Percentiles rank a stretch among this genome's conserved stretches.
phyloP scores from a whole-genome alignment of 306 rosid genomes.

The Biancaea sappan region DNA sequence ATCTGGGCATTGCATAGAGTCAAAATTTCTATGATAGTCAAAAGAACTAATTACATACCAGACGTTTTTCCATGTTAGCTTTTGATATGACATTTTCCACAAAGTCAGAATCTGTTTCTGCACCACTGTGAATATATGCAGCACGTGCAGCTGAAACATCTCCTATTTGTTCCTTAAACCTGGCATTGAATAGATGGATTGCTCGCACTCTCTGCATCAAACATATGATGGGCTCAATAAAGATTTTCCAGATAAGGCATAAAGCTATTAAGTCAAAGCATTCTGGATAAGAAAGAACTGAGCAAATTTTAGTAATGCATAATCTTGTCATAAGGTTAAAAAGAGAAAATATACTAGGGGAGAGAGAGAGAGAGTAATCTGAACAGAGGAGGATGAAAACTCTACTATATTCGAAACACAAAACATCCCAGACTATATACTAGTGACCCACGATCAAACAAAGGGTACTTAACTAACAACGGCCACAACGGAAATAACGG shows the following conservation, averaged over 20 bases:
- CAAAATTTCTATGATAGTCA: conserved; percentile 25
- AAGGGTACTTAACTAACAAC: too few relatives aligned
- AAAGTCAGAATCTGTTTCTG: conserved; percentile 61
- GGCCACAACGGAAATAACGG: too few relatives aligned
- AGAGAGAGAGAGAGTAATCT: too few relatives aligned
- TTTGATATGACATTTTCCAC: conserved; percentile 63
- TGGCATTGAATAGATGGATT: conserved; percentile 79
- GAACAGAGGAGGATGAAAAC: too few relatives aligned
- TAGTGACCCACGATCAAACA: too few relatives aligned
- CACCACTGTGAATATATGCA: conserved; percentile 56
- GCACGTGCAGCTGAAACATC: conserved; percentile 72
- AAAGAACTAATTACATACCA: conserved; percentile 55
- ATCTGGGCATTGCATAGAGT: conserved; percentile 18
- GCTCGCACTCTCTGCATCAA: conserved; percentile 76
- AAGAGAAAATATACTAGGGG: too few relatives aligned
- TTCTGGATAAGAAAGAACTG: conserved; percentile 42
- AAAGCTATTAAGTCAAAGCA: conserved; percentile 54
- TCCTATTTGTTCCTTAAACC: conserved; percentile 89
- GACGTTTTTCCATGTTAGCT: conserved; percentile 93
- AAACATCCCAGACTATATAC: too few relatives aligned
- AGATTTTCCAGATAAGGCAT: conserved; percentile 52
- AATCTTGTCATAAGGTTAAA: conserved; percentile 17
- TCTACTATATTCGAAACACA: too few relatives aligned
- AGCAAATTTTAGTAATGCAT: conserved; percentile 35
- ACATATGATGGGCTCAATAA: conserved; percentile 55